Conservation (phyloP, 306 rosid species). For the Cucurbita pepo region DNA sequence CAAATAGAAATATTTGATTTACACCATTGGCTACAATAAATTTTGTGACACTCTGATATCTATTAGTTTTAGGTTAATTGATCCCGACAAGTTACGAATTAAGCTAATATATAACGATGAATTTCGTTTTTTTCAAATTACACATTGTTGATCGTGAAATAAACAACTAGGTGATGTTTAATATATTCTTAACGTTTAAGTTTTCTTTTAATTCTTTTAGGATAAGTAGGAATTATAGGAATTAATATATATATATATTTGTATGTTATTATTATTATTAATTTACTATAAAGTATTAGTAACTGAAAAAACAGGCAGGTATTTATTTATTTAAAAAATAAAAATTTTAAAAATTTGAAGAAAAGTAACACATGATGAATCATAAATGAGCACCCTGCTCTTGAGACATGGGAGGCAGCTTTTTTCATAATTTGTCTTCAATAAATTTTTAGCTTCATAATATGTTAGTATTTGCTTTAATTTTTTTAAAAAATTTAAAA, state of each 20-base stretch:
- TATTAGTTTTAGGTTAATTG: no score
- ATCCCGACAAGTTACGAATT: no score
- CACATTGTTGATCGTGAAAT: not conserved
- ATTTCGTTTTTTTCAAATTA: no score
- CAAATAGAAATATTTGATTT: no score
- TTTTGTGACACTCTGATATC: no score
- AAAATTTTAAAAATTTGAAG: not conserved
- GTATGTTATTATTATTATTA: not conserved
- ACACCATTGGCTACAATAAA: no score
- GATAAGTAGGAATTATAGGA: not conserved
- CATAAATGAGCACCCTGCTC: not conserved
- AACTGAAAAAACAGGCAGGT: not conserved
- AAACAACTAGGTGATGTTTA: no score
- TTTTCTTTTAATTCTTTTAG: not conserved
- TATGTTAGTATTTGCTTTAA: not conserved
- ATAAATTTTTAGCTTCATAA: not conserved
- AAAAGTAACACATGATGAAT: not conserved
- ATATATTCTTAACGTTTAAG: not conserved
- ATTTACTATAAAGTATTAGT: not conserved
- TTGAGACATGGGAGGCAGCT: not conserved
- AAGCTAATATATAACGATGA: no score
- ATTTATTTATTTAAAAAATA: not conserved
- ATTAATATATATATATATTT: not conserved
- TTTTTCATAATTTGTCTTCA: slow-evolving; percentile 19
- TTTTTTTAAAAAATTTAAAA: not conserved